Evolutionary conservation across 2,329 filamentous ascomycete species (phyloP).

Genomic region (Aspergillus sclerotialis): DNA sequence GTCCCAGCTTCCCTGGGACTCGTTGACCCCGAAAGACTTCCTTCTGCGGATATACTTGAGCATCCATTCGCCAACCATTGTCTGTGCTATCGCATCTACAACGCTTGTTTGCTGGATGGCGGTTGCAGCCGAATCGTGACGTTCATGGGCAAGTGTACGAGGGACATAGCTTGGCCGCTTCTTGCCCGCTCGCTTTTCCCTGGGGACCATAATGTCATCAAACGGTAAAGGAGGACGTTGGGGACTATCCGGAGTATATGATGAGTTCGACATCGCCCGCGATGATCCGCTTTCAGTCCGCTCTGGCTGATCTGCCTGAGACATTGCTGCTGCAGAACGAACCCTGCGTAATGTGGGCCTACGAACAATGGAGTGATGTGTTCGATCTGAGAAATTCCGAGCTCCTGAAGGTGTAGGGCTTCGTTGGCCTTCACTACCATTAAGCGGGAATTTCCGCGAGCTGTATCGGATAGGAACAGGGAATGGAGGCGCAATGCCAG

Average conservation of each 20-base stretch:
- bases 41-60: conserved; percentile 49
- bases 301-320: conserved; percentile 44
- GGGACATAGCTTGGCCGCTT: conserved; percentile 16
- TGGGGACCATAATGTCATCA: conserved; percentile 59
- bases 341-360: conserved; percentile 68
- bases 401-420: conserved; percentile 63
- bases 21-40: conserved; percentile 78
- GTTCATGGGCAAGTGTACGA: conserved; percentile 24
- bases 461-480: conserved; percentile 86
- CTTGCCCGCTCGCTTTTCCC: conserved; percentile 20
- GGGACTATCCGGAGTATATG: conserved; percentile 62
- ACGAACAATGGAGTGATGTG: conserved; percentile 49
- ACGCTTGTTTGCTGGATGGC: conserved; percentile 66
- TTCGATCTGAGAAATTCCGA: conserved; percentile 49
- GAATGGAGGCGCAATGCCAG: conserved; percentile 63
- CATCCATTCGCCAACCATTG: conserved; percentile 83
- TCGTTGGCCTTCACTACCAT: conserved; percentile 65
- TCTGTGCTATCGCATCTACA: conserved; percentile 93
- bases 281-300: conserved; percentile 42
- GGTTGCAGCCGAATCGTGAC: conserved; percentile 48
- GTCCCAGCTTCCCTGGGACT: conserved; percentile 40
- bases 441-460: conserved; percentile 65
- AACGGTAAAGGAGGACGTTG: conserved; percentile 64
- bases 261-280: conserved; percentile 56
- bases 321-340: conserved; percentile 71